phyloP scores from a whole-genome alignment of 768 basidiomycete genomes.

The Psilocybe sp. region DNA sequence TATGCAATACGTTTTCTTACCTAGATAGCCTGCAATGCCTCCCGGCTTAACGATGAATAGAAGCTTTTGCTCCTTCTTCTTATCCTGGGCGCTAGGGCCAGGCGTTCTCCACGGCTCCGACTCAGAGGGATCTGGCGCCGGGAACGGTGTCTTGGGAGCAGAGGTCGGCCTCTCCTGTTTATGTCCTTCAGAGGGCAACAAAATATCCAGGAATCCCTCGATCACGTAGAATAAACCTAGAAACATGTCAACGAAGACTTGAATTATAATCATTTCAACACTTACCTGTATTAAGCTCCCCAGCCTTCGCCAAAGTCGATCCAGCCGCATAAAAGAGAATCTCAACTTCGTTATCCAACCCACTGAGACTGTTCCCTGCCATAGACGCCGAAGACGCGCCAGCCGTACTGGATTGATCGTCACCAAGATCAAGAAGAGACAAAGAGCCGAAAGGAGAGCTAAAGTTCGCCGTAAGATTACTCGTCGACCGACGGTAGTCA shows the following conservation, averaged over 20 bases:
- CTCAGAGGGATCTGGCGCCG: constrained; percentile 16
- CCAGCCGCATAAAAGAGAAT: constrained; percentile 92
- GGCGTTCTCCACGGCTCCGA: constrained; percentile 36
- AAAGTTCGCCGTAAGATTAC: constrained; percentile 36
- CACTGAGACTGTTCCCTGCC: constrained; percentile 61
- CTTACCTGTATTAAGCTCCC: constrained; percentile 82
- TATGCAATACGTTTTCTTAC: constrained; percentile 32
- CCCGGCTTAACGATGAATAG: constrained; percentile 96
- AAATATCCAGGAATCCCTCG: constrained; percentile 92
- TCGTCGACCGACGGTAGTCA: constrained; percentile 32
- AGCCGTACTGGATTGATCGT: constrained; percentile 68
- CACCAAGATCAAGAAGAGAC: constrained; percentile 67
- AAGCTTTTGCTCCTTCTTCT: constrained; percentile 51
- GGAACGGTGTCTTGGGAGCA: constrained; percentile 12
- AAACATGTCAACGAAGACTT: constrained; percentile 4
- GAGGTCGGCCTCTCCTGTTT: constrained; percentile 18
- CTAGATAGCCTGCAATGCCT: constrained; percentile 95
- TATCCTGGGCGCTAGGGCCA: constrained; percentile 26
- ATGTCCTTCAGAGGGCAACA: constrained; percentile 55
- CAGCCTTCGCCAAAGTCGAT: constrained; percentile 80
- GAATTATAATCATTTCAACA: constrained; percentile 5
- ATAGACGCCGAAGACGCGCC: constrained; percentile 51
- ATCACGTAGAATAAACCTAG: constrained; percentile 90
- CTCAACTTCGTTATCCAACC: constrained; percentile 94
- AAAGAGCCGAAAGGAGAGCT: constrained; percentile 71